Evolutionary conservation across 2,329 filamentous ascomycete species (phyloP), one percentile per base, ranked within the genome.

Genomic region (Ophiocordyceps australis): DNA sequence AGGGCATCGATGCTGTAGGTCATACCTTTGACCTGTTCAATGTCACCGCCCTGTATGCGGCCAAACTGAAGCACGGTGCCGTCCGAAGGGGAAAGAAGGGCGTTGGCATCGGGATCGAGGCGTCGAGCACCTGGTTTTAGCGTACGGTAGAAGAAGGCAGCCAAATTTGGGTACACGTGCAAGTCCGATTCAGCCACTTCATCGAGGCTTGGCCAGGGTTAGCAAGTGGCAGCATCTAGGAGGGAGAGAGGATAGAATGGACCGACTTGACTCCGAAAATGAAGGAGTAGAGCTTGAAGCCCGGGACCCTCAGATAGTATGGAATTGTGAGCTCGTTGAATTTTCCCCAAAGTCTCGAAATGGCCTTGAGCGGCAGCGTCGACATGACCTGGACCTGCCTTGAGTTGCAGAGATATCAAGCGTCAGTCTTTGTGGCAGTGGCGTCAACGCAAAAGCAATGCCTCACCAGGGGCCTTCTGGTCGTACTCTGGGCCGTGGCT

Each of bases 11-110:
- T 67, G 37, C 76, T 92, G 53, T 98, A 98, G 1, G 89, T 98
- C 64, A 98, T 89, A 32, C 89, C 89, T 54, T 98, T 98, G 35
- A 98, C 86, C 54, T 98, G 89, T 49, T 98, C 89, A 22, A 98
- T 91, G 43, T 94, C 82, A 24, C 86, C 85, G 40, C 85, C 73
- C 41, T 91, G 77, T 30, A 98, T 94, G 38, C 73, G 74, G 9
- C 89, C 89, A 39, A 83, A 94, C 41, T 95, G 86, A 15, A 98
- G 66, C 23, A 98, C 66, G 35, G 78, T 77, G 24, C 89, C 89
- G 47, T 98, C 89, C 5, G 89, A 72, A 1, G 89, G 91, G 1
- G 82, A 89, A 7, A 95, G 57, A 5, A 98, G 55, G 8, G 82
- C 78, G 41, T 79, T 75, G 2, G 69, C 66, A 37, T 86, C 72